Base-by-base conservation (phyloP, 768 basidiomycete species). In the Nevesoporus exiguus region DNA sequence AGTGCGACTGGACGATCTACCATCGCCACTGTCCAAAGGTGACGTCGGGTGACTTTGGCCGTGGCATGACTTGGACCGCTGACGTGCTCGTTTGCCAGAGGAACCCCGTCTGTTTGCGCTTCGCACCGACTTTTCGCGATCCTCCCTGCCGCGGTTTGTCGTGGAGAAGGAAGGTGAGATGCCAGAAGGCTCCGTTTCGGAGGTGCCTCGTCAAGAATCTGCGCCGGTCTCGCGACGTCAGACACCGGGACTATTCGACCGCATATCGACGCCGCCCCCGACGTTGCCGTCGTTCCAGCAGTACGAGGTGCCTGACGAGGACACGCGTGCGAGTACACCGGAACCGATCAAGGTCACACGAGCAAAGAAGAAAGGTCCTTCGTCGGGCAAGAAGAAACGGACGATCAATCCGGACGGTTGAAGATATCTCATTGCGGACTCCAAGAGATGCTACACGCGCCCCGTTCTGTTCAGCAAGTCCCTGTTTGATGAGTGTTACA, bases 81-180 rank as follows among this genome's bases (percentile, higher is more conserved):
- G 29, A 63, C 56, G n/a, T 51, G 46, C 64, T 72, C 73, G 34
- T 7, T 64, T 56, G 7, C 34, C 33, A 67, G 71, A 73, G 44
- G 68, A 71, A n/a, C 71, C 70, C 31, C 74, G 71, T 36, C 60
- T 80, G 31, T 77, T 82, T 22, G 73, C 77, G 30, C 71, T 86
- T 10, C 73, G 74, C 57, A 73, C 74, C 22, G 65, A 71, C 6
- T 61, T 71, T 10, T 71, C 76, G 17, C 66, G 71, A 17, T 74
- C 77, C 10, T 72, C 79, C 2, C 66, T 75, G 1, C 69, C 76
- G n/a, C 67, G 75, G 6, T 88, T 82, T 57, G 72, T 80, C 14
- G 82, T 93, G 54, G 91, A 94, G 55, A 80, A 79, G 62, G 80
- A 83, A 1, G 93, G 93, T 2, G 93, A 94, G 71, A 90, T 95